These are phyloP conservation scores for Alternaria consortialis DNA, from an alignment of 2,329 filamentous ascomycete species.

Conservation along the genomic window DNA sequence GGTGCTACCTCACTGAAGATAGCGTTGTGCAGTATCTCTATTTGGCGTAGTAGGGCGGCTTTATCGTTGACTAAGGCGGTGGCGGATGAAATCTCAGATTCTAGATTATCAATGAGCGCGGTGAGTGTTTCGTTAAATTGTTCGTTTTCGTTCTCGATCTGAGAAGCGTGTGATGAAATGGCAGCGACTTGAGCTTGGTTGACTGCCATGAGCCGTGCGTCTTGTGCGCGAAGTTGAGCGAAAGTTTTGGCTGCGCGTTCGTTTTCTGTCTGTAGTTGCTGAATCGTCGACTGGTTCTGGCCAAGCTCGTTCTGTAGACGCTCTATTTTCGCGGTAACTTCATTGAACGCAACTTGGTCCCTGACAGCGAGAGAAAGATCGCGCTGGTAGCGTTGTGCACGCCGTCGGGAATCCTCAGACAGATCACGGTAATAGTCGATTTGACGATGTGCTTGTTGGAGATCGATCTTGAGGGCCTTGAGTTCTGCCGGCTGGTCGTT, in stretches of 20 bases:
- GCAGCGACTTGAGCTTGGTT: slow-evolving; percentile 3
- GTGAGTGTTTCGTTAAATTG: slow-evolving; percentile 14
- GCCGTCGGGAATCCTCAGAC: slow-evolving; percentile 12
- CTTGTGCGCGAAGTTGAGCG: slow-evolving; percentile 10
- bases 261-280: slow-evolving; percentile 24
- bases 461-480: slow-evolving; percentile 25
- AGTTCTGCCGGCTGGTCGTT: slow-evolving; percentile 25
- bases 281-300: slow-evolving; percentile 12
- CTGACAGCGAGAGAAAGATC: slow-evolving; percentile 14
- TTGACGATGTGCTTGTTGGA: slow-evolving; percentile 23
- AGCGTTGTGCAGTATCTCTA: slow-evolving; percentile 16
- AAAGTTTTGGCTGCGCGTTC: slow-evolving; percentile 11
- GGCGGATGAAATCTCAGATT: slow-evolving; percentile 11
- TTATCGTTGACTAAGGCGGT: slow-evolving; percentile 11
- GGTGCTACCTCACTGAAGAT: slow-evolving; percentile 23
- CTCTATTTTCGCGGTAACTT: slow-evolving; percentile 14
- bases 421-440: slow-evolving; percentile 23
- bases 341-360: slow-evolving; percentile 6
- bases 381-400: slow-evolving; percentile 23
- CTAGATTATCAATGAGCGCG: slow-evolving; percentile 18
- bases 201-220: slow-evolving; percentile 6
- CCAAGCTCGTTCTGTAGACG: slow-evolving; percentile 18
- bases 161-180: neutral
- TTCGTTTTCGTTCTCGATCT: slow-evolving; percentile 21
- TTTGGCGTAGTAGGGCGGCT: slow-evolving; percentile 4